These are phyloP conservation scores for Pythium angustatum DNA, from an alignment of 352 stramenopile species.

Conservation along the genomic window DNA sequence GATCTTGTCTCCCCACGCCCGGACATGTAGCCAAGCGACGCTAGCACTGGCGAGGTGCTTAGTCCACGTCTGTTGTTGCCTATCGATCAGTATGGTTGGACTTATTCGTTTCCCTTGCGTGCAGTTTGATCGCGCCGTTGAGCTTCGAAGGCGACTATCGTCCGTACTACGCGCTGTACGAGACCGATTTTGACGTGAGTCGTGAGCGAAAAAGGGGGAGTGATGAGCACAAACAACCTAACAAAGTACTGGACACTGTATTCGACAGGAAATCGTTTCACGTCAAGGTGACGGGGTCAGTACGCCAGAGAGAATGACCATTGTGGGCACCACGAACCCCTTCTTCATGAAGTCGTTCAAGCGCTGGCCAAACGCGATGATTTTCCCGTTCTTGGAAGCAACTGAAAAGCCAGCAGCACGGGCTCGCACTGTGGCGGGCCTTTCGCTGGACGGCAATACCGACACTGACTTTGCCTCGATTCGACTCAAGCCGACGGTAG, in stretches of 20 bases:
- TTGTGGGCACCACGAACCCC: conserved; percentile 85
- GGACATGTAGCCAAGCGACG: conserved; percentile 80
- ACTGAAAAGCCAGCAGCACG: conserved; percentile 31
- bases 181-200: conserved; percentile 81
- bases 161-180: conserved; percentile 87
- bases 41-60: conserved; percentile 77
- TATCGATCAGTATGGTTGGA: background rate
- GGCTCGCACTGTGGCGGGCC: conserved; percentile 8
- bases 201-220: background rate
- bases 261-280: conserved; percentile 42
- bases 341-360: conserved; percentile 88
- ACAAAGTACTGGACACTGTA: no score
- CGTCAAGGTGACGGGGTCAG: conserved; percentile 60
- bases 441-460: conserved; percentile 2
- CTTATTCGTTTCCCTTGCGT: background rate
- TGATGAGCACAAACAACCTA: no score
- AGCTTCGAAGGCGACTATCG: conserved; percentile 80
- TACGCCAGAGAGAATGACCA: conserved; percentile 45
- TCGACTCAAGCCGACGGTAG: conserved; percentile 59
- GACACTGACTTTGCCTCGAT: conserved; percentile 40
- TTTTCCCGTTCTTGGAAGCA: conserved; percentile 67
- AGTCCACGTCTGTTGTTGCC: background rate
- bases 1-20: conserved; percentile 73
- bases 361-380: conserved; percentile 75
- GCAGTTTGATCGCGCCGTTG: conserved; percentile 80